Evolutionary conservation across 2,329 filamentous ascomycete genomes (phyloP).

Genomic region (Clarireedia homoeocarpa): DNA sequence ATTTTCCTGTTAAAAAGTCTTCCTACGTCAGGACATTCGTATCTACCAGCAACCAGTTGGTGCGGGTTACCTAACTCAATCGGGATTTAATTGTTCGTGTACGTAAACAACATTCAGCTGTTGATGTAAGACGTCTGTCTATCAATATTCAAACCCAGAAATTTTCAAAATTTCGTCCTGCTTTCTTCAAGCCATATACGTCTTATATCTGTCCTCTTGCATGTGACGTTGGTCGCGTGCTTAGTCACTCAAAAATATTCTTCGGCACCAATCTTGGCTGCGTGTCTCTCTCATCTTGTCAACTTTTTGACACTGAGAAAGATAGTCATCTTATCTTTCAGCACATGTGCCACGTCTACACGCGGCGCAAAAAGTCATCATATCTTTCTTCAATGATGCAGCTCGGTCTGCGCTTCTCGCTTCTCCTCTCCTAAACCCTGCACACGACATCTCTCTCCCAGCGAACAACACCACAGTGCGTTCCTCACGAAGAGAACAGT

Average conservation of each 20-base stretch:
- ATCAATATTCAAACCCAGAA: neutral
- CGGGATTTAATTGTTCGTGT: no score
- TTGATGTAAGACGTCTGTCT: no score
- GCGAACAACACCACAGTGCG: constrained; percentile 25
- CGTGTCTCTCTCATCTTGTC: neutral
- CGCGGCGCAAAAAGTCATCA: constrained; percentile 26
- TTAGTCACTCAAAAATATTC: constrained; percentile 4
- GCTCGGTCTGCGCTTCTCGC: constrained; percentile 46
- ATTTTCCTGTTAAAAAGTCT: neutral
- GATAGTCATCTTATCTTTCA: constrained; percentile 3
- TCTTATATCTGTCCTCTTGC: neutral
- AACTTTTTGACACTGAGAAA: constrained; percentile 11
- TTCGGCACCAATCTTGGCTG: neutral
- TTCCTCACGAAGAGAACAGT: constrained; percentile 43
- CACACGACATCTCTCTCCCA: constrained; percentile 21
- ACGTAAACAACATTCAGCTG: no score
- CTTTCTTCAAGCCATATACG: no score
- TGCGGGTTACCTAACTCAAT: no score
- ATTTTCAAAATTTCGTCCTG: neutral
- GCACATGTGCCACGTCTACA: constrained; percentile 22
- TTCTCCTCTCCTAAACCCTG: constrained; percentile 50
- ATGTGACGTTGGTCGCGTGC: neutral
- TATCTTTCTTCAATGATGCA: constrained; percentile 41
- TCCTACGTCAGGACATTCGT: constrained; percentile 1
- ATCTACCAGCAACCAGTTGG: no score